phyloP scores from a whole-genome alignment of 2,329 filamentous ascomycete genomes.

The Aspergillus sp. region DNA sequence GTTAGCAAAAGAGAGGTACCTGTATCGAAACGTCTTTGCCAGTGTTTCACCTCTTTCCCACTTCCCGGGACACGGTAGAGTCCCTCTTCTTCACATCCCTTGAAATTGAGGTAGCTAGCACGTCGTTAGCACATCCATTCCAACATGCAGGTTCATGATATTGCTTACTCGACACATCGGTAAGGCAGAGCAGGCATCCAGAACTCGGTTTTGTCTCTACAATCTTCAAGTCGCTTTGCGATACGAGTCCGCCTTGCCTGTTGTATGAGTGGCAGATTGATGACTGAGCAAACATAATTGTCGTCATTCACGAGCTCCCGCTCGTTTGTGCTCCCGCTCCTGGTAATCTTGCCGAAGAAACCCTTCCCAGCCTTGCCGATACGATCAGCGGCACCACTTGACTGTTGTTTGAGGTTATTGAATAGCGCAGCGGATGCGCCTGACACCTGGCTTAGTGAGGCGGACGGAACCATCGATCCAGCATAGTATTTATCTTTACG shows the following conservation, averaged over 20 bases:
- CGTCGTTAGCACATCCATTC: slow-evolving; percentile 18
- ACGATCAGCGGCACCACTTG: slow-evolving; percentile 71
- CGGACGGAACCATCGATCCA: slow-evolving; percentile 45
- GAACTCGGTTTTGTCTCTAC: slow-evolving; percentile 93
- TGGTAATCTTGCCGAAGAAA: slow-evolving; percentile 74
- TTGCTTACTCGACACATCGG: slow-evolving; percentile 79
- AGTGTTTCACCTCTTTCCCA: slow-evolving; percentile 86
- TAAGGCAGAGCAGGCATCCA: slow-evolving; percentile 98
- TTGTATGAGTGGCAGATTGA: slow-evolving; percentile 82
- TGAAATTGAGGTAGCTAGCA: slow-evolving; percentile 80
- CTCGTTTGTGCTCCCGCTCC: slow-evolving; percentile 68
- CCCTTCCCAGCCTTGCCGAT: slow-evolving; percentile 74
- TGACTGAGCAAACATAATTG: slow-evolving; percentile 79
- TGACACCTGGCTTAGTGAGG: slow-evolving; percentile 51
- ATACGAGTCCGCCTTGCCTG: slow-evolving; percentile 91
- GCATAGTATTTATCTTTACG: slow-evolving; percentile 37
- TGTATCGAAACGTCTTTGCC: slow-evolving; percentile 88
- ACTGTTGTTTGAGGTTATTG: slow-evolving; percentile 71
- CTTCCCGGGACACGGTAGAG: slow-evolving; percentile 91
- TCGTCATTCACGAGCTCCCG: slow-evolving; percentile 73
- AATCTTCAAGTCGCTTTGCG: slow-evolving; percentile 82
- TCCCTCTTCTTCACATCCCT: slow-evolving; percentile 89
- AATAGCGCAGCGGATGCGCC: slow-evolving; percentile 66
- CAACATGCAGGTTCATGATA: background rate
- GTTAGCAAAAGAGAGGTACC: slow-evolving; percentile 52